Percentiles rank a stretch among this genome's conserved stretches.
phyloP scores from a whole-genome alignment of 305 asterid species.

The Fraxinus angustifolia region DNA sequence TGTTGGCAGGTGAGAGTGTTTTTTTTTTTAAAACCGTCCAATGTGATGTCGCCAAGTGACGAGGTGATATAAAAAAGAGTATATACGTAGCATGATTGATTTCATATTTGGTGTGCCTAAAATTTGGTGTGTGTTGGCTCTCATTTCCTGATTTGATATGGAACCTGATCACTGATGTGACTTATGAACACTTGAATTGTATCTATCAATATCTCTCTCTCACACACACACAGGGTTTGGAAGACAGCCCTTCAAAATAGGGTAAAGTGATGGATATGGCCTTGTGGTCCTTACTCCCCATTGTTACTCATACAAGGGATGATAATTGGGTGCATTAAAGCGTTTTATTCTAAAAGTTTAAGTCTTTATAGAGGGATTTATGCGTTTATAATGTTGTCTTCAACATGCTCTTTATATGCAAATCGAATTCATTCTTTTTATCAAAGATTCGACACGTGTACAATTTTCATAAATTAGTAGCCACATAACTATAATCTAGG shows the following conservation, averaged over 20 bases:
- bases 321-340: not conserved
- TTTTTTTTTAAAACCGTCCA: too few relatives aligned
- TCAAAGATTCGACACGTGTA: not conserved
- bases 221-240: slow-evolving; percentile 3
- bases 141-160: slow-evolving; percentile 38
- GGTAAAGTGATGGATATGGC: slow-evolving; percentile 16
- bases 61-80: too few relatives aligned
- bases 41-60: too few relatives aligned
- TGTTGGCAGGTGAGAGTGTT: too few relatives aligned
- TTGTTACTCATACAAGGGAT: not conserved
- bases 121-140: slow-evolving; percentile 31
- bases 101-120: slow-evolving; percentile 22
- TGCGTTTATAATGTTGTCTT: not conserved
- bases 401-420: not conserved
- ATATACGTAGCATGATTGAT: too few relatives aligned
- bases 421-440: not conserved
- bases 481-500: not conserved
- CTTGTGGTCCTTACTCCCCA: slow-evolving; percentile 24
- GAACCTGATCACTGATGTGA: slow-evolving; percentile 38
- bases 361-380: not conserved
- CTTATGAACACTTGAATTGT: slow-evolving; percentile 48
- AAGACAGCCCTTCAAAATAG: slow-evolving; percentile 31
- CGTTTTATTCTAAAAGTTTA: too few relatives aligned
- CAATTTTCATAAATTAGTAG: not conserved
- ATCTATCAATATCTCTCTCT: slow-evolving; percentile 25